phyloP scores from a whole-genome alignment of 2,329 filamentous ascomycete genomes.

The Pseudohalonectria lignicola region DNA sequence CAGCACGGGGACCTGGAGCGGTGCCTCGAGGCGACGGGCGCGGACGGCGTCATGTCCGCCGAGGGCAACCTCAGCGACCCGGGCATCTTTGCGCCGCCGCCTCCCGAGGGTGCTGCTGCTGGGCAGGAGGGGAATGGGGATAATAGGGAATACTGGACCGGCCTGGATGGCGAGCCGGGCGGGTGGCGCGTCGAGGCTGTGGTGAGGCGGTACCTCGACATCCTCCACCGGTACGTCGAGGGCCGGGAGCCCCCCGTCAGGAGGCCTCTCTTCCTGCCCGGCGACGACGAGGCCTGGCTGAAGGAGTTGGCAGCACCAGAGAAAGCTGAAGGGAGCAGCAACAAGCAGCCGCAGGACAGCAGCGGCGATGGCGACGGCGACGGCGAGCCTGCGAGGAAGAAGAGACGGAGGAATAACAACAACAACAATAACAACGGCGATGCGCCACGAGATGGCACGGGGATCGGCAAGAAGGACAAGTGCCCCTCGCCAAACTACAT shows the following conservation, averaged over 20 bases:
- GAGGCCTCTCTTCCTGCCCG: conserved; percentile 62
- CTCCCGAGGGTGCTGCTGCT: conserved; percentile 39
- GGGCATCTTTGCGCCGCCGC: conserved; percentile 65
- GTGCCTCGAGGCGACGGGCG: conserved; percentile 75
- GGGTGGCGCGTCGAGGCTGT: conserved; percentile 87
- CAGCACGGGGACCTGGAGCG: conserved; percentile 65
- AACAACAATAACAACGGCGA: background rate
- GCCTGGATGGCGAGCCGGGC: conserved; percentile 57
- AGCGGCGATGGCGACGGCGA: conserved; percentile 15
- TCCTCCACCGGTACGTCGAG: conserved; percentile 70
- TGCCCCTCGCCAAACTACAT: conserved; percentile 51
- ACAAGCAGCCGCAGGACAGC: background rate
- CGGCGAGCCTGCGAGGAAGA: conserved; percentile 39
- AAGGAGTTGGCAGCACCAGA: conserved; percentile 18
- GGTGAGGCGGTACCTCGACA: conserved; percentile 79
- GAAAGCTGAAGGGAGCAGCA: background rate
- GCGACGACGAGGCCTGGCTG: conserved; percentile 39
- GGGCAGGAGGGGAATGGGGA: conserved; percentile 57
- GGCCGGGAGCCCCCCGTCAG: conserved; percentile 54
- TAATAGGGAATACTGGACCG: conserved; percentile 86
- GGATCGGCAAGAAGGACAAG: conserved; percentile 24
- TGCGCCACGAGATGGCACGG: conserved; percentile 11
- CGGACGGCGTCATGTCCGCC: conserved; percentile 89
- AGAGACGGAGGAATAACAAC: conserved; percentile 28
- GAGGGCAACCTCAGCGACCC: conserved; percentile 93